phyloP scores from a whole-genome alignment of 768 basidiomycete species.

The Boletus sp. region DNA sequence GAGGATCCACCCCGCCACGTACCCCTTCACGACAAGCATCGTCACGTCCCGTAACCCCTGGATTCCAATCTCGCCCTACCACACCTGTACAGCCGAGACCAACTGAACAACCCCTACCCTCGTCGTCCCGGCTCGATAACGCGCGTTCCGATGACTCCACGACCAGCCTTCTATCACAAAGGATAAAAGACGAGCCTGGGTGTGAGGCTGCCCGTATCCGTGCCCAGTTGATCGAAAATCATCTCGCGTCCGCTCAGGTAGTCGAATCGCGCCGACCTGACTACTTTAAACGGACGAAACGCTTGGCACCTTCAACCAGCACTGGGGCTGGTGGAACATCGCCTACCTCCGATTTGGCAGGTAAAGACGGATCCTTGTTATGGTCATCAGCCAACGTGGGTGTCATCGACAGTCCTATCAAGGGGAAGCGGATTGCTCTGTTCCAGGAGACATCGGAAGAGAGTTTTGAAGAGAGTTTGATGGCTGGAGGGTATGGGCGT shows the following conservation, averaged over 20 bases:
- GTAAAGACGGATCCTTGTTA: constrained; percentile 13
- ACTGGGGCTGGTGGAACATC: constrained; percentile 14
- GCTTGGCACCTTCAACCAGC: constrained; percentile 38
- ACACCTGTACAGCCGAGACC: constrained; percentile 8
- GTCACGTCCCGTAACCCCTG: constrained; percentile 16
- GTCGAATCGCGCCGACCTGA: constrained; percentile 67
- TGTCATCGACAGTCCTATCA: constrained; percentile 65
- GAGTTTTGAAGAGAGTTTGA: constrained; percentile 80
- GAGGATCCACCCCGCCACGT: constrained; percentile 18
- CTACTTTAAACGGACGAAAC: constrained; percentile 61
- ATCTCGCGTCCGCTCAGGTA: constrained; percentile 46
- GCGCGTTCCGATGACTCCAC: neutral
- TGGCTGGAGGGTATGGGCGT: constrained; percentile 76
- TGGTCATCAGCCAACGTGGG: constrained; percentile 42
- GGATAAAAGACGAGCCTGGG: constrained; percentile 33
- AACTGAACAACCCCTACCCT: neutral
- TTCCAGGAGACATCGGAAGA: constrained; percentile 83
- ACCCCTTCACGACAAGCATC: constrained; percentile 13
- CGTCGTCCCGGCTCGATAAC: neutral
- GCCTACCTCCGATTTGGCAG: constrained; percentile 7
- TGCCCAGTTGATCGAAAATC: constrained; percentile 49
- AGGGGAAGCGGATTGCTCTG: constrained; percentile 67
- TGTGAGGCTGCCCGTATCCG: constrained; percentile 62
- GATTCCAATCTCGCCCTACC: constrained; percentile 8
- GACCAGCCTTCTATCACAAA: neutral